Conservation (phyloP, 179 eudicot genomes). For the Vitellaria paradoxa region DNA sequence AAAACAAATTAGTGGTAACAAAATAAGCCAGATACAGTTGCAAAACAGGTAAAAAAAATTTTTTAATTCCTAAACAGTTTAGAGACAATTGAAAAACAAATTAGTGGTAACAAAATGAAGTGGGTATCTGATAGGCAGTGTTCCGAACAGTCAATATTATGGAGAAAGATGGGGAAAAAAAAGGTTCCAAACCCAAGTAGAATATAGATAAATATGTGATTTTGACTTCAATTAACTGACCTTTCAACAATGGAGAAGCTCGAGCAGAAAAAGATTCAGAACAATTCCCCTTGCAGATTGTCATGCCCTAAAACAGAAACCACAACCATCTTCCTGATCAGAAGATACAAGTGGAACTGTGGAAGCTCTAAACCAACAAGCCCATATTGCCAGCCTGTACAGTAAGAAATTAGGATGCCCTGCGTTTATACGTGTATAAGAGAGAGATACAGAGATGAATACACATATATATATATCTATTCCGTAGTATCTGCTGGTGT, state of each 20-base stretch:
- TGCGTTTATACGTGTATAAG: neutral
- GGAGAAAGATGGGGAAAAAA: neutral
- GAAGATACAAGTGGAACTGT: slow-evolving; percentile 1
- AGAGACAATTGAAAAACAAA: neutral
- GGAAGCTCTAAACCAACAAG: slow-evolving; percentile 1
- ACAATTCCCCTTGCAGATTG: slow-evolving; percentile 13
- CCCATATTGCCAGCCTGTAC: neutral
- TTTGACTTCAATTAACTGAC: slow-evolving; percentile 18
- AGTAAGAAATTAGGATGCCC: neutral
- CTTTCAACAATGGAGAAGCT: slow-evolving; percentile 18
- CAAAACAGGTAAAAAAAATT: neutral
- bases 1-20: neutral
- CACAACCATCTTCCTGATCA: slow-evolving; percentile 14
- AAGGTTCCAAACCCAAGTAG: slow-evolving; percentile 14
- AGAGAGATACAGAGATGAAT: slow-evolving; percentile 8
- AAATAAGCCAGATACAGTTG: neutral
- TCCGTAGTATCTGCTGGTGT: slow-evolving; percentile 16
- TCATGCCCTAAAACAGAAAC: slow-evolving; percentile 17
- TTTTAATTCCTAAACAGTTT: neutral
- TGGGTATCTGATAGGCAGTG: neutral
- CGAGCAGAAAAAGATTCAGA: slow-evolving; percentile 6
- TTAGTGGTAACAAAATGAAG: neutral
- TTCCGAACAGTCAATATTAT: slow-evolving; percentile 2
- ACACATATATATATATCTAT: neutral
- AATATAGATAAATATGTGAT: slow-evolving; percentile 8